Base-by-base conservation (phyloP, 2,329 filamentous ascomycete species). In the Annulohypoxylon truncatum region DNA sequence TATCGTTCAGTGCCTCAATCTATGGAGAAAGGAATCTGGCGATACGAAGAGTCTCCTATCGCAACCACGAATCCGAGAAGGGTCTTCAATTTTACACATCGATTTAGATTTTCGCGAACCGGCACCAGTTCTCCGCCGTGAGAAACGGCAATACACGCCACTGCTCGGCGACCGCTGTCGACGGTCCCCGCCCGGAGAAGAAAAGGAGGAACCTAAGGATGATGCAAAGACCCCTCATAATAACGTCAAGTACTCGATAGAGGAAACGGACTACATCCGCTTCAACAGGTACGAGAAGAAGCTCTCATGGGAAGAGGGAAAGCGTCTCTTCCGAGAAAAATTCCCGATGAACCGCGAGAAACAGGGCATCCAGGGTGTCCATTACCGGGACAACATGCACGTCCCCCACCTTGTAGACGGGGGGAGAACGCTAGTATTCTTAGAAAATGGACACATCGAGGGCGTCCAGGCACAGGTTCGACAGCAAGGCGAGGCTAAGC, bases 201-300 rank as follows among this genome's bases (percentile, higher is more conserved):
- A n/a, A 18, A 28, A 26, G 22, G 22, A 5, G 9, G n/a, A 24
- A 7, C 3, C 18, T 31, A 66, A 51, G 52, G 66, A 55, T 20
- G 69, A 57, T 15, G 2, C 29, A 18, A 18, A 47, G 3, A 6
- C 13, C 4, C 15, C 64, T 0, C 76, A 78, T 53, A 72, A 69
- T 66, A 78, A 78, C 58, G 61, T 74, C 51, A 77, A 77, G 58
- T 78, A 78, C 53, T 28, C 61, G 0, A 28, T 64, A 5, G 75
- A 77, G 46, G 74, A 78, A 63, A 54, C 46, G 1, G 72, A 77
- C 52, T 78, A 57, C 54, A 75, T 77, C 35, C 71, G 76, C 3
- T 78, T 76, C 35, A 70, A 71, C 7, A 71, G 70, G 13, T 64
- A 72, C 12, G 76, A 78, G 51, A 47, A 61, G 35, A 69, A 63